A percentile compares a stretch with the other conserved stretches of the same genome.
Evolutionary conservation across 2,329 filamentous ascomycete species (phyloP).

Genomic region (Alternaria rosae): DNA sequence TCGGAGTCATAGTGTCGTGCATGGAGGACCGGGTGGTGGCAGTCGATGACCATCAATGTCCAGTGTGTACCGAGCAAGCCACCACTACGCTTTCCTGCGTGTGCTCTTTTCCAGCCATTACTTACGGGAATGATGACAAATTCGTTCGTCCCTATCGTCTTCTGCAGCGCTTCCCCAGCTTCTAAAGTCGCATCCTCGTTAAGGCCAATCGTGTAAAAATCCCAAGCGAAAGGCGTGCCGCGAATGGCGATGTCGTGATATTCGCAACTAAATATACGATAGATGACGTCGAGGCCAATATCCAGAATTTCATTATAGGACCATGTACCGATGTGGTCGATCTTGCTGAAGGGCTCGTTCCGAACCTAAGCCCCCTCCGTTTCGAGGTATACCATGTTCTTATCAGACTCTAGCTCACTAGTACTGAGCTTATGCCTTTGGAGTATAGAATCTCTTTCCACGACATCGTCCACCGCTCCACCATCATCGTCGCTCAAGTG

Average conservation of each 20-base stretch:
- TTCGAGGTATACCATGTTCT: neutral
- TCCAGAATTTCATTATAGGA: neutral
- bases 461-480: neutral
- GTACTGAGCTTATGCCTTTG: neutral
- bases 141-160: neutral
- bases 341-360: neutral
- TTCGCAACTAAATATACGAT: neutral
- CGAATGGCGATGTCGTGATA: neutral
- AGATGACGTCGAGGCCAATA: neutral
- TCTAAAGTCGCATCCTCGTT: neutral
- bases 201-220: neutral
- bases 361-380: neutral
- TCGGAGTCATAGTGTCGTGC: neutral
- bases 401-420: neutral
- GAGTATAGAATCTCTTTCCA: neutral
- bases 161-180: neutral
- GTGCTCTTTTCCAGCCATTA: neutral
- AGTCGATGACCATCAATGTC: conserved; percentile 4
- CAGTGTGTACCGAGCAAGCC: neutral
- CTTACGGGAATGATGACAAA: neutral
- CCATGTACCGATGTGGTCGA: neutral
- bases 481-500: neutral
- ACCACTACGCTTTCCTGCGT: neutral
- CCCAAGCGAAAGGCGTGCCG: neutral
- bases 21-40: neutral